Conservation (phyloP, 495 filamentous ascomycete species). For the Collariella sp. region DNA sequence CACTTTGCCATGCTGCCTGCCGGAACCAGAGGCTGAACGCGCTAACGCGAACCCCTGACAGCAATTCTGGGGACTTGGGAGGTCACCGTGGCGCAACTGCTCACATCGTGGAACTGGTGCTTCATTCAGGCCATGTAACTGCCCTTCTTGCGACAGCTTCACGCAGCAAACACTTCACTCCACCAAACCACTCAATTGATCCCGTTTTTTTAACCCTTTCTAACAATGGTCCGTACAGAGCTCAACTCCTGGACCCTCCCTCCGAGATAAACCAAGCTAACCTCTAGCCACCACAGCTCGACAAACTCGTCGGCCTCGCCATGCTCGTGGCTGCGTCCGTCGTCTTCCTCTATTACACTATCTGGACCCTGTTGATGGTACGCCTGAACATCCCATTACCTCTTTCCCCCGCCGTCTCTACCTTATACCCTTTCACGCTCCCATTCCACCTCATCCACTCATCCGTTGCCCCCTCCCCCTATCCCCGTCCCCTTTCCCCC, state of each 20-base stretch:
- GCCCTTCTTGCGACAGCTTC: background rate
- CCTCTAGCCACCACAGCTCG: slow-evolving; percentile 52
- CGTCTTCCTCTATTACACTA: slow-evolving; percentile 97
- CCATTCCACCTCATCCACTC: background rate
- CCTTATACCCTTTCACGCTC: background rate
- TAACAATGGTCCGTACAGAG: slow-evolving; percentile 31
- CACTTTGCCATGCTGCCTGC: background rate
- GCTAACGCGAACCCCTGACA: slow-evolving; percentile 23
- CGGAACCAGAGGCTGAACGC: background rate
- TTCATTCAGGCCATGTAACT: slow-evolving; percentile 3
- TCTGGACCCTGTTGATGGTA: slow-evolving; percentile 98
- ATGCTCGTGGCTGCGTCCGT: slow-evolving; percentile 94
- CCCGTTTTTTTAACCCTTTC: slow-evolving; percentile 6
- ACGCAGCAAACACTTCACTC: background rate
- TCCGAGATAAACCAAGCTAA: background rate
- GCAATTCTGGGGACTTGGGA: slow-evolving; percentile 5
- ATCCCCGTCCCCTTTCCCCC: background rate
- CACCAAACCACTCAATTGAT: slow-evolving; percentile 1
- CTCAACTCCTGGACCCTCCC: background rate
- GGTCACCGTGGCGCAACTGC: slow-evolving; percentile 17
- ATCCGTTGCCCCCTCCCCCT: background rate
- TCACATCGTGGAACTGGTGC: background rate
- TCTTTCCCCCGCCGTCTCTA: background rate
- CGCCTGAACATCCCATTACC: slow-evolving; percentile 21
- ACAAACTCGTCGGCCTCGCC: slow-evolving; percentile 88